phyloP scores from a whole-genome alignment of 148 eudicot genomes.

The Persicaria maculosa region DNA sequence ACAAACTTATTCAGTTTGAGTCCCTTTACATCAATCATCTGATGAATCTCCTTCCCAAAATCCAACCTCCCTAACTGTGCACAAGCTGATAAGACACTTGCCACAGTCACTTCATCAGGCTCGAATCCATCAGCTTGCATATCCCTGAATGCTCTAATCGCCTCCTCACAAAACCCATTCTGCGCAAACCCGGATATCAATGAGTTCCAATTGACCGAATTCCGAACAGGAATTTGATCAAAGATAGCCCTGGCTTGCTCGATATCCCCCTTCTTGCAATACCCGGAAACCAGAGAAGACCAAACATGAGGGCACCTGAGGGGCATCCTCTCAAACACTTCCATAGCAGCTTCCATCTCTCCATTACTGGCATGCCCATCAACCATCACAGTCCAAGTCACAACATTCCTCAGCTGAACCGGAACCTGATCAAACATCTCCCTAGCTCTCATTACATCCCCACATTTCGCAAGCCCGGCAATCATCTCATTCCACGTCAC shows the following conservation, averaged over 20 bases:
- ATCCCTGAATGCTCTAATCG: conserved; percentile 30
- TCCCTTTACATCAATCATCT: conserved; percentile 26
- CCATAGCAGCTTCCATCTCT: conserved; percentile 52
- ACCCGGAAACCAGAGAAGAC: conserved; percentile 60
- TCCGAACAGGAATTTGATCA: conserved; percentile 27
- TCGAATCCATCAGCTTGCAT: conserved; percentile 50
- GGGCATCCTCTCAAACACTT: conserved; percentile 52
- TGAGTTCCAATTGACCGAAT: conserved; percentile 62
- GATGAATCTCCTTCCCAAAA: conserved; percentile 45
- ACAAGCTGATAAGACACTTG: conserved; percentile 63
- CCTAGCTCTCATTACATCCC: conserved; percentile 38
- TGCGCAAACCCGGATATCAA: conserved; percentile 48
- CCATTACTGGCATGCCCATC: conserved; percentile 55
- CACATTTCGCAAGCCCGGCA: conserved; percentile 43
- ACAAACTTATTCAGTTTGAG: conserved; percentile 35
- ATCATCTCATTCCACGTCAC: conserved; percentile 64
- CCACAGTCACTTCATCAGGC: conserved; percentile 53
- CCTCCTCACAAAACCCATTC: conserved; percentile 56
- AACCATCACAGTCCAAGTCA: conserved; percentile 66
- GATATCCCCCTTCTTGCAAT: conserved; percentile 47
- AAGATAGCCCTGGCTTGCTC: conserved; percentile 40
- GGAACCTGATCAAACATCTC: conserved; percentile 44
- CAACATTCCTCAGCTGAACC: conserved; percentile 38
- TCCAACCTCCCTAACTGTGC: conserved; percentile 50
- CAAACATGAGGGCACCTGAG: conserved; percentile 46